Base-by-base conservation (phyloP, 495 filamentous ascomycete species). In the Penicillium desertorum region DNA sequence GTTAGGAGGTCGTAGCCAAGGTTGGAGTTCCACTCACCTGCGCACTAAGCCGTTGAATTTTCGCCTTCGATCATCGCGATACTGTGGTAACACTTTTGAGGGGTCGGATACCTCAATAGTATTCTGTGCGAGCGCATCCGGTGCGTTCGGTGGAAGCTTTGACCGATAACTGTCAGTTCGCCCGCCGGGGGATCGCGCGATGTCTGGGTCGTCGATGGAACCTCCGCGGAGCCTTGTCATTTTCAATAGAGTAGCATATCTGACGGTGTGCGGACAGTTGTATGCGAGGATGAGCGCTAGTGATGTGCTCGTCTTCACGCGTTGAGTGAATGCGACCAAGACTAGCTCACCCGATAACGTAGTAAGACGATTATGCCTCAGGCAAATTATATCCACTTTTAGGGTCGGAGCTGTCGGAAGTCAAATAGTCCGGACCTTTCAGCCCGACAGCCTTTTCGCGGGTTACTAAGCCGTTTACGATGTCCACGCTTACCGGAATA, bases 1-100 rank as follows among this genome's bases (percentile, higher is more conserved):
- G 5, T 16, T 9, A 46, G 42, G 34, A 23, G 34, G 67, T 36
- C 17, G 44, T 29, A 19, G 44, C 19, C 43, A 56, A 71, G 8
- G 25, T 44, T 39, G 60, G 32, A 46, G 49, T 55, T 58, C 48
- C 30, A 67, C 71, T 70, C 54, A 80, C 80, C 78, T 76, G 61
- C 77, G 75, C 23, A 83, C 79, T 39, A 83, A 66, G n/a, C 69
- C 52, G 57, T 82, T 80, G 51, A 81, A 83, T n/a, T 74, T 69
- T 27, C 78, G 70, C 50, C 75, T 68, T 27, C 81, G 76, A 46
- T 82, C 80, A 51, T 80, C 77, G 41, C 78, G 72, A 62, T 76
- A 76, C 59, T 79, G 71, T 5, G 76, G 64, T 17, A 82, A 67
- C 1, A 81, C 75, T 43, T 75, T 69, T 5, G 75, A 70, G 2